Percentiles rank a stretch among this genome's conserved stretches.
Evolutionary conservation across 129 eudicot genomes (phyloP).

Genomic region (Solidago caesia): DNA sequence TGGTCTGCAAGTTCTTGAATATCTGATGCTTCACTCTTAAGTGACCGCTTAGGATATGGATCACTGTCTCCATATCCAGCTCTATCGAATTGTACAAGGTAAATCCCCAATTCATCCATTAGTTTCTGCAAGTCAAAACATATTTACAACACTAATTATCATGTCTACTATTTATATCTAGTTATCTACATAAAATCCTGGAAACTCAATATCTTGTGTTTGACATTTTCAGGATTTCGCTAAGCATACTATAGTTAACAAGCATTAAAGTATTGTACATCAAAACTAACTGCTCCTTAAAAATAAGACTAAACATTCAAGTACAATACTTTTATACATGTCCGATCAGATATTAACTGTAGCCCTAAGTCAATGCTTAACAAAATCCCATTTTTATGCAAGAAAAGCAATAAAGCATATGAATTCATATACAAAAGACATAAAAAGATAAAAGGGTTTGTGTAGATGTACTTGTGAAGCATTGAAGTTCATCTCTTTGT

Average conservation of each 20-base stretch:
- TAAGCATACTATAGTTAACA: no score
- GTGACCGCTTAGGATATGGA: constrained; percentile 74
- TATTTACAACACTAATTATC: background rate
- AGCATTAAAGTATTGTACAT: background rate
- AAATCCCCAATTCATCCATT: constrained; percentile 68
- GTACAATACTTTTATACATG: no score
- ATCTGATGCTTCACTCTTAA: constrained; percentile 80
- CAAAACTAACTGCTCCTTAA: no score
- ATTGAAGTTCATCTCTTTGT: constrained; percentile 79
- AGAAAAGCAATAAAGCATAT: background rate
- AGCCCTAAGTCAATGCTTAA: no score
- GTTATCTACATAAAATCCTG: constrained; percentile 5
- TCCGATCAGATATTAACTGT: no score
- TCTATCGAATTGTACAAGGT: constrained; percentile 71
- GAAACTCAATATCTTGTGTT: background rate
- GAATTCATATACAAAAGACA: constrained; percentile 19
- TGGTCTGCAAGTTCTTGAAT: constrained; percentile 93
- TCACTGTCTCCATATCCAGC: constrained; percentile 99
- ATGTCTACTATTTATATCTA: background rate
- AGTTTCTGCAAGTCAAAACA: constrained; percentile 50
- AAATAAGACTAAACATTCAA: no score
- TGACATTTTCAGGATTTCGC: no score
- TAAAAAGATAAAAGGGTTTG: constrained; percentile 13
- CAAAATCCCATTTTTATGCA: background rate
- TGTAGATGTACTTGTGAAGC: constrained; percentile 68